phyloP scores from a whole-genome alignment of 2,329 filamentous ascomycete genomes.

The Ascochyta fabae region DNA sequence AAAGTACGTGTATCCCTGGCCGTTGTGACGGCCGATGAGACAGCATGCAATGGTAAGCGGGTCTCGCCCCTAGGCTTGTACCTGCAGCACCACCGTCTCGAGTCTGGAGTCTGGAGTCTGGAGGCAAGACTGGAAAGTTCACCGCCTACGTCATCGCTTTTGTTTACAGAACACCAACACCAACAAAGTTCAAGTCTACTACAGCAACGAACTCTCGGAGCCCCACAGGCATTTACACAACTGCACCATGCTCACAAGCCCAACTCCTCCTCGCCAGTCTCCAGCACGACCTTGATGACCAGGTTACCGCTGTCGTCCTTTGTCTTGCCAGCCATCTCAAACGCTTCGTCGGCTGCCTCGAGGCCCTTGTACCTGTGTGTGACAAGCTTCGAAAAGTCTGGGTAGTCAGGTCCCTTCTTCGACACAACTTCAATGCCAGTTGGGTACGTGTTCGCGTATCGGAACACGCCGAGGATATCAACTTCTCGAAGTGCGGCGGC shows the following conservation, averaged over 20 bases:
- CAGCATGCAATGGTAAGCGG: not conserved
- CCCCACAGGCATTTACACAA: not conserved
- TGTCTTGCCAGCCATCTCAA: slow-evolving; percentile 73
- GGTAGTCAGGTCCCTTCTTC: slow-evolving; percentile 57
- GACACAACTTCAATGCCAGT: slow-evolving; percentile 69
- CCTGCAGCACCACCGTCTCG: not conserved
- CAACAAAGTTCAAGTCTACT: not conserved
- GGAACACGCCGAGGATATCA: slow-evolving; percentile 78
- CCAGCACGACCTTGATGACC: slow-evolving; percentile 73
- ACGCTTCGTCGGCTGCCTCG: slow-evolving; percentile 66
- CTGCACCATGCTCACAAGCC: slow-evolving; percentile 19
- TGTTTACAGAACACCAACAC: slow-evolving; percentile 5
- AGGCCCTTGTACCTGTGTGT: slow-evolving; percentile 75
- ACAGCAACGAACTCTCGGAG: not conserved
- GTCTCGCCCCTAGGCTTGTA: not conserved
- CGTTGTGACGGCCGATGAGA: not conserved
- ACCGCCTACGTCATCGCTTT: slow-evolving; percentile 14
- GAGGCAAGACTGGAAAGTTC: not conserved
- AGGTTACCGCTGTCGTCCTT: slow-evolving; percentile 71
- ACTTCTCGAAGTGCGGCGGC: slow-evolving; percentile 77
- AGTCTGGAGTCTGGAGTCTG: not conserved
- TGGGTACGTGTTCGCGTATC: slow-evolving; percentile 77
- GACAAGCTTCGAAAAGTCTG: slow-evolving; percentile 73
- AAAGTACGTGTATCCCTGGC: not conserved
- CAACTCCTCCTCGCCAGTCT: slow-evolving; percentile 45